Evolutionary conservation across 331 rosid genomes (phyloP).

Genomic region (Quercus tomentella): DNA sequence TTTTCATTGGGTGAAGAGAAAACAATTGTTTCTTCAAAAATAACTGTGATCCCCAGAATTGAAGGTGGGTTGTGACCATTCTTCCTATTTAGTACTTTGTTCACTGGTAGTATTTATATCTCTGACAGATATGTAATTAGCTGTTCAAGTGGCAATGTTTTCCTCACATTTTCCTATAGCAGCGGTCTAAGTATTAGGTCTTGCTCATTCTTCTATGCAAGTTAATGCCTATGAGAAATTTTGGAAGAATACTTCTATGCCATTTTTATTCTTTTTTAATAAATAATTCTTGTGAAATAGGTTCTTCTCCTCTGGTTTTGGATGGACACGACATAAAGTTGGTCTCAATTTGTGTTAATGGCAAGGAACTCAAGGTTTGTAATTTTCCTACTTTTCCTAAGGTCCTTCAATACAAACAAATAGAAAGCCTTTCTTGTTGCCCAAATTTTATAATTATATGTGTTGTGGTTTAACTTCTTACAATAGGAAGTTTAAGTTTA

Average conservation of each 20-base stretch:
- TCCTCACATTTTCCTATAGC: not conserved
- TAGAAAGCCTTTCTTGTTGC: not conserved
- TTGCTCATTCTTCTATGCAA: not conserved
- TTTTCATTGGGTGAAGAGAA: slow-evolving; percentile 85
- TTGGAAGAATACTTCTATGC: not conserved
- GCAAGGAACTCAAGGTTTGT: slow-evolving; percentile 67
- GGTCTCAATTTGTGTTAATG: slow-evolving; percentile 58
- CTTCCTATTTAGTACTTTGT: slow-evolving; percentile 7
- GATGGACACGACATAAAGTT: slow-evolving; percentile 71
- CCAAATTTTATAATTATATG: not conserved
- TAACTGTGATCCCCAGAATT: slow-evolving; percentile 63
- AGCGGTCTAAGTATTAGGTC: not conserved
- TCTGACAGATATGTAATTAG: not conserved
- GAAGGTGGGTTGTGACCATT: slow-evolving; percentile 55
- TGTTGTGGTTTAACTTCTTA: not conserved
- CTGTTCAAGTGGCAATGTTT: not conserved
- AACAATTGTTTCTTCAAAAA: slow-evolving; percentile 74
- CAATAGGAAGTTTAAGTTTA: not conserved
- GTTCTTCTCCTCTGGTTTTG: slow-evolving; percentile 65
- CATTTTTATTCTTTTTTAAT: not conserved
- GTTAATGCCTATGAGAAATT: not conserved
- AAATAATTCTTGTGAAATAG: slow-evolving; percentile 39
- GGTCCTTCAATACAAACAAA: not conserved
- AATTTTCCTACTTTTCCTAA: not conserved
- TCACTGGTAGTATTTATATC: not conserved